phyloP scores from a whole-genome alignment of 192 early-diverging fungal genomes.

The Umbelopsis ramanniana region DNA sequence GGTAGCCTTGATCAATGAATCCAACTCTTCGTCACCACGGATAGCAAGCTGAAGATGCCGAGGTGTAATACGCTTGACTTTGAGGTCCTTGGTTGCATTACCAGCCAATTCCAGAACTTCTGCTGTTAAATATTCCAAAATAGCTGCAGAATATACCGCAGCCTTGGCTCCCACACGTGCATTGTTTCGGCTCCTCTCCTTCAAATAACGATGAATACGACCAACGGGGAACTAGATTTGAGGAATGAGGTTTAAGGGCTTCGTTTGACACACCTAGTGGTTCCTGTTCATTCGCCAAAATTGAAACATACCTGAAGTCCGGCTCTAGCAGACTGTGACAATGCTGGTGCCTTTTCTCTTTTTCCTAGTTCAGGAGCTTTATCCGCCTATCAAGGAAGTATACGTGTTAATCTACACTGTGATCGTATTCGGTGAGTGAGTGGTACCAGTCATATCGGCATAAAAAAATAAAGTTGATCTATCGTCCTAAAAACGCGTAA shows the following conservation, averaged over 20 bases:
- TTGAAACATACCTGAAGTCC: constrained; percentile 58
- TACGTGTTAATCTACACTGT: not conserved
- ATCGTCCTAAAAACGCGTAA: not conserved
- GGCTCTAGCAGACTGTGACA: constrained; percentile 64
- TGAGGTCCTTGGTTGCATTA: constrained; percentile 89
- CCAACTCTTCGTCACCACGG: constrained; percentile 91
- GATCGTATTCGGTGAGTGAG: not conserved
- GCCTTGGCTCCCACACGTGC: constrained; percentile 89
- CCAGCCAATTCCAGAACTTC: constrained; percentile 93
- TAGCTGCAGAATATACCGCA: constrained; percentile 89
- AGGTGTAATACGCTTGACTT: constrained; percentile 90
- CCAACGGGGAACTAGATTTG: constrained; percentile 86
- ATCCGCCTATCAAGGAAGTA: constrained; percentile 28
- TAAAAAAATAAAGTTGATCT: not conserved
- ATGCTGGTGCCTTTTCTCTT: constrained; percentile 52
- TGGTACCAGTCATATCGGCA: not conserved
- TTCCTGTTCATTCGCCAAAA: too few species aligned
- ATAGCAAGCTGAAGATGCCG: constrained; percentile 91
- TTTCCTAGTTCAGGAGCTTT: constrained; percentile 25
- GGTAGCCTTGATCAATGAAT: constrained; percentile 85
- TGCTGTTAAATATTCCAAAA: constrained; percentile 92
- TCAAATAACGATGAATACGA: constrained; percentile 92
- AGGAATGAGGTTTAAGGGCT: not conserved
- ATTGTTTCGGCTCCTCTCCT: constrained; percentile 77
- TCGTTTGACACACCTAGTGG: too few species aligned